phyloP scores from a whole-genome alignment of 257 asterid genomes.

The Hygrophila difformis region DNA sequence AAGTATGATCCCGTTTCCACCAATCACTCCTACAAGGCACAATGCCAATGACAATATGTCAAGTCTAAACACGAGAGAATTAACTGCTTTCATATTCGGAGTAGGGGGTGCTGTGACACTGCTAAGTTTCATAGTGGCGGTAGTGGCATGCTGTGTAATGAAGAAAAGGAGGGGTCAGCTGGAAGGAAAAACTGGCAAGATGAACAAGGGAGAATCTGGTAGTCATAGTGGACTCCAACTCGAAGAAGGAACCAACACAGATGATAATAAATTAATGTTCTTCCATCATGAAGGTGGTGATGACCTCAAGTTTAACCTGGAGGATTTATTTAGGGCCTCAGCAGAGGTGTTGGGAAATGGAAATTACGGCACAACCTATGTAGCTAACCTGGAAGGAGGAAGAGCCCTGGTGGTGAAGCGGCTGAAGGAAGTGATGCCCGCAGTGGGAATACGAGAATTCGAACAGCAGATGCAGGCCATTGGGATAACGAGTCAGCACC shows the following conservation, averaged over 20 bases:
- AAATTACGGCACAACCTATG: slow-evolving; percentile 56
- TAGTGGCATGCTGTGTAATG: slow-evolving; percentile 28
- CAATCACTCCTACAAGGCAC: slow-evolving; percentile 22
- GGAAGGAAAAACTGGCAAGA: slow-evolving; percentile 25
- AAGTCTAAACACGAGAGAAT: slow-evolving; percentile 35
- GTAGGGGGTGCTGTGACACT: slow-evolving; percentile 33
- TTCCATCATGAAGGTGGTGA: slow-evolving; percentile 34
- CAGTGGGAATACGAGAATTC: slow-evolving; percentile 53
- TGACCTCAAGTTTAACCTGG: slow-evolving; percentile 50
- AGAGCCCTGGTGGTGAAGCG: slow-evolving; percentile 53
- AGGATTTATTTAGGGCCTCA: slow-evolving; percentile 68
- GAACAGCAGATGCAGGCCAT: slow-evolving; percentile 62
- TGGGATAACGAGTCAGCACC: slow-evolving; percentile 41
- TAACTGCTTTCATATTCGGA: slow-evolving; percentile 42
- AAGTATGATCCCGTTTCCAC: slow-evolving; percentile 25
- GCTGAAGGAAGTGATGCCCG: slow-evolving; percentile 45
- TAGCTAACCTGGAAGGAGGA: slow-evolving; percentile 62
- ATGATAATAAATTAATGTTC: slow-evolving; percentile 58
- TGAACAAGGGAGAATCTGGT: slow-evolving; percentile 41
- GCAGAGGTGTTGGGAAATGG: slow-evolving; percentile 81
- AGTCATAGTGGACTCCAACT: slow-evolving; percentile 63
- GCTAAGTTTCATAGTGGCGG: slow-evolving; percentile 17
- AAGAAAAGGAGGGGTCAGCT: slow-evolving; percentile 23
- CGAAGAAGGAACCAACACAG: too few species aligned
- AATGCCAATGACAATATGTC: slow-evolving; percentile 25